These are phyloP conservation scores for Aspergillus tubingensis DNA, from an alignment of 2,329 filamentous ascomycete species.

Conservation along the genomic window DNA sequence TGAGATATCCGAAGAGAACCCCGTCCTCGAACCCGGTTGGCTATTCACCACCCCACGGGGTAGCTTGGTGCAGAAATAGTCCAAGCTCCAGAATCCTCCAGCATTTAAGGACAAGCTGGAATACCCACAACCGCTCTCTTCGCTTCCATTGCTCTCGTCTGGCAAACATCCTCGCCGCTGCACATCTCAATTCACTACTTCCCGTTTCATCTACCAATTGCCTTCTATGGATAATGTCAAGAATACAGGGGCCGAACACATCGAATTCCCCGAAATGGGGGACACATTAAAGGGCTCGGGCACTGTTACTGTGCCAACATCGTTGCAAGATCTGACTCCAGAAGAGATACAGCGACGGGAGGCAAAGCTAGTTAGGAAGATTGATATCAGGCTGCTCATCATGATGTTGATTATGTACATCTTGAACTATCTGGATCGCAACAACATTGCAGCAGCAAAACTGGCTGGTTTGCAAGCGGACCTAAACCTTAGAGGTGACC, in stretches of 20 bases:
- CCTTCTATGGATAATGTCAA: neutral
- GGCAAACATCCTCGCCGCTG: neutral
- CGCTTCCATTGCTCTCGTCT: neutral
- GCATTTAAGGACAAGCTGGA: neutral
- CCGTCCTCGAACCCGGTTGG: neutral
- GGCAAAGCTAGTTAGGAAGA: neutral
- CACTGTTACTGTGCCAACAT: neutral
- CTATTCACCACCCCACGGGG: neutral
- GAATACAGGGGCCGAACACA: neutral
- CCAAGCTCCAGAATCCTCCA: neutral
- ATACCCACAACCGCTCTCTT: neutral
- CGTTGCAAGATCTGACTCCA: neutral
- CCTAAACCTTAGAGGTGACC: conserved; percentile 31
- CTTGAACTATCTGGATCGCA: conserved; percentile 44
- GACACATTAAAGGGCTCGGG: neutral
- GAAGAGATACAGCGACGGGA: neutral
- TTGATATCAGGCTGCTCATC: neutral
- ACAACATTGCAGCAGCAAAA: conserved; percentile 45
- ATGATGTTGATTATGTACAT: conserved; percentile 29
- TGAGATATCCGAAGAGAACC: neutral
- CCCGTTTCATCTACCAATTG: neutral
- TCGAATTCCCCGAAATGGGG: neutral
- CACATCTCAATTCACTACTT: neutral
- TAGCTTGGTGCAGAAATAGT: neutral
- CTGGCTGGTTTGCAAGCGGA: conserved; percentile 43